phyloP scores from a whole-genome alignment of 106 monocot species.

The Allium sativum region DNA sequence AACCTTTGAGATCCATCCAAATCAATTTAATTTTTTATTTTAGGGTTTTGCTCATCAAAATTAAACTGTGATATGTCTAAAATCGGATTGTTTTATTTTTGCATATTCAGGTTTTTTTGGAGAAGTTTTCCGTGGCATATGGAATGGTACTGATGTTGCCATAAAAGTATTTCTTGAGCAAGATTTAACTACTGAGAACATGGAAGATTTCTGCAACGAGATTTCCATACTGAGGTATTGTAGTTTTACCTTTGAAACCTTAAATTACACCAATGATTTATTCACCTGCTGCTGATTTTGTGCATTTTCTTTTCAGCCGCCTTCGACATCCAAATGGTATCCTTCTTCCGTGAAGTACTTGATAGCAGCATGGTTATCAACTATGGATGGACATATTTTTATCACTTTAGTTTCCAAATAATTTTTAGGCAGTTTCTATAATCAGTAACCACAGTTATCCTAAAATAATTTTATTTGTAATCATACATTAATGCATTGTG shows the following conservation, averaged over 20 bases:
- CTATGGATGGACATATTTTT: too few species aligned
- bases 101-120: slow-evolving; percentile 81
- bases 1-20: too few species aligned
- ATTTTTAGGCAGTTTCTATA: too few species aligned
- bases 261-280: neutral
- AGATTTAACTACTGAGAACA: slow-evolving; percentile 92
- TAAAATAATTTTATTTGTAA: too few species aligned
- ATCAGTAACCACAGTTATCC: too few species aligned
- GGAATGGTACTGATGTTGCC: slow-evolving; percentile 99
- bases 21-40: too few species aligned
- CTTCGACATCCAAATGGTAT: slow-evolving; percentile 99
- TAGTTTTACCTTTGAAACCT: neutral
- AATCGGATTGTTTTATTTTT: neutral
- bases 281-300: slow-evolving; percentile 1
- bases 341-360: neutral
- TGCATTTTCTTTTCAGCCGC: slow-evolving; percentile 52
- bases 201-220: slow-evolving; percentile 98
- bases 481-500: too few species aligned
- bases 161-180: slow-evolving; percentile 98
- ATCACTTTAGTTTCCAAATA: too few species aligned
- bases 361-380: too few species aligned
- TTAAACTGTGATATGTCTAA: neutral
- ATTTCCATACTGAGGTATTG: slow-evolving; percentile 87
- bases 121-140: slow-evolving; percentile 96
- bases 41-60: neutral